A percentile compares a stretch with the other conserved stretches of the same genome.
These are phyloP conservation scores for Tolypocladium album DNA, from an alignment of 2,329 filamentous ascomycete species.

Conservation along the genomic window DNA sequence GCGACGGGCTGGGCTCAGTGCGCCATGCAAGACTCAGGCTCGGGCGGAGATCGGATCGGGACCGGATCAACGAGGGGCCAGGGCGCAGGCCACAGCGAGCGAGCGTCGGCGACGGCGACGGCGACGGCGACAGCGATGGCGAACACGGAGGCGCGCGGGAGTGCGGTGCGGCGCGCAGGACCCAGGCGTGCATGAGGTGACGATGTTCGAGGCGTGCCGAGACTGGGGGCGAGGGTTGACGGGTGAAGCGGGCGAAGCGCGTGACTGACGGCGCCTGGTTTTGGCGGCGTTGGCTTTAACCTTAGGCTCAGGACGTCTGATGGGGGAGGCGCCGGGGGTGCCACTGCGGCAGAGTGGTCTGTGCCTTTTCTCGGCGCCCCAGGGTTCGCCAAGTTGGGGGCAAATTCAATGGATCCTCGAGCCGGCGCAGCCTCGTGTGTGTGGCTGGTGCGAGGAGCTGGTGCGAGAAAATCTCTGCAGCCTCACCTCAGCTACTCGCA, in stretches of 20 bases:
- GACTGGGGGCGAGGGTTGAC: background rate
- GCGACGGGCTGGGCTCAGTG: conserved; percentile 13
- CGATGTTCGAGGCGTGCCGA: background rate
- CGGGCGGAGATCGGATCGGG: conserved; percentile 4
- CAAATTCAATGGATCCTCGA: too few relatives aligned
- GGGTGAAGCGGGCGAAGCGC: conserved; percentile 23
- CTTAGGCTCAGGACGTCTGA: conserved; percentile 8
- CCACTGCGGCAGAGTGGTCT: background rate
- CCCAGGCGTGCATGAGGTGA: background rate
- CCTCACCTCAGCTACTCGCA: too few relatives aligned
- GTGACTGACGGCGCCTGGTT: conserved; percentile 20
- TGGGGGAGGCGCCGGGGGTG: background rate
- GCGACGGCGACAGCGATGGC: background rate
- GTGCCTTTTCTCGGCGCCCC: background rate
- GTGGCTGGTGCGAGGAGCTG: background rate
- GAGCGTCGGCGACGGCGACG: background rate
- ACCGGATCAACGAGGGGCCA: conserved; percentile 4
- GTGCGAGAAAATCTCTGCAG: background rate
- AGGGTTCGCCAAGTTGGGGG: background rate
- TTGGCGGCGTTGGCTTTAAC: conserved; percentile 13
- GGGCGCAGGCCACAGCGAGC: too few relatives aligned
- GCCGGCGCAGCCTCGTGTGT: background rate
- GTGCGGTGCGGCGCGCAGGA: background rate
- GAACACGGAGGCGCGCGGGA: background rate
- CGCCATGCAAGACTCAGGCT: conserved; percentile 17